Evolutionary conservation across 169 alveolate genomes (phyloP), one percentile per base, ranked within the genome.

Genomic region (Cryptosporidium xiaoi): DNA sequence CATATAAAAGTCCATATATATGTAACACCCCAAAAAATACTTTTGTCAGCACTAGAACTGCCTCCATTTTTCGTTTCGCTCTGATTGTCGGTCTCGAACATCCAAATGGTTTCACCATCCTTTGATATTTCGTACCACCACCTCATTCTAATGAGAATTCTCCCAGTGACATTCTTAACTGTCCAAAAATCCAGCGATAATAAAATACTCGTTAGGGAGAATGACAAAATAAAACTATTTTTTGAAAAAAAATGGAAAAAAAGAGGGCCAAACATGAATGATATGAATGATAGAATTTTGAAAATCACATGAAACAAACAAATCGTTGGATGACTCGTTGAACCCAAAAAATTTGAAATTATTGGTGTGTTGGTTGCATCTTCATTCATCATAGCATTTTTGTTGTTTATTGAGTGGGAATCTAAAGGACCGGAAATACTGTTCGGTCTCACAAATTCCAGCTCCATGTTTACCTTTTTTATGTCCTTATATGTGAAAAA

Each of bases 111-210:
- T 34, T 90, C 91, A 16, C 96, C 96, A 58, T 91, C 94, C 51
- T 93, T 95, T 60, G 92, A 91, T 13, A 94, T 87, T 68, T 94
- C 96, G 65, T 91, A 84, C 96, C 96, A 94, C 96, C 96, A 94
- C 62, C 96, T 90, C 90, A 94, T 83, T n/a, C 95, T 94, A 1
- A 94, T 93, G 20, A 92, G 55, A 40, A 94, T 71, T 48, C 96
- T 65, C 16, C 96, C 96, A 51, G 95, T 90, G n/a, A 94, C 92
- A 65, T 94, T 94, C 91, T 94, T 94, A 12, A 93, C 95, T 46
- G 92, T 91, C 95, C 95, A 94, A 46, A 94, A 94, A 85, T 94
- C 96, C 36, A 93, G 67, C 15, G 96, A 92, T 51, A 91, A 82
- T 16, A 92, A 77, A 2, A 92, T 83, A 31, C 87, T 90, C 46